Evolutionary conservation across 306 rosid genomes (phyloP).

Genomic region (Crataegus laevigata): DNA sequence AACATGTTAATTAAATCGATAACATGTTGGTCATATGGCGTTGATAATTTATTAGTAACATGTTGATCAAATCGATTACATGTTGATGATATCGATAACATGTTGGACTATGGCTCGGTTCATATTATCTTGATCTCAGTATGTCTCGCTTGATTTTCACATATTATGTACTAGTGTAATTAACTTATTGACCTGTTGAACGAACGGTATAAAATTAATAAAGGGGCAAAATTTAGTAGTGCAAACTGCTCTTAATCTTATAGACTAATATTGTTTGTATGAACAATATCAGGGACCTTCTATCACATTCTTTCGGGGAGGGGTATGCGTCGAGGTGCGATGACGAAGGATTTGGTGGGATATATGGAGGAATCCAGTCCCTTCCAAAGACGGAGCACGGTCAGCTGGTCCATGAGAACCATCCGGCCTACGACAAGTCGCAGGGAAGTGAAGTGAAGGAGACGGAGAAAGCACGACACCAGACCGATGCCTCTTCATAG

Average conservation of each 20-base stretch:
- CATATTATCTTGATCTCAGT: too few relatives aligned
- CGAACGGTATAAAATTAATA: too few relatives aligned
- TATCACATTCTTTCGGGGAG: slow-evolving; percentile 78
- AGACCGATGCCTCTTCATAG: slow-evolving; percentile 14
- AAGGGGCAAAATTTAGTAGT: not conserved
- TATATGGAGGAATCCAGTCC: slow-evolving; percentile 34
- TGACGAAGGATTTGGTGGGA: slow-evolving; percentile 90
- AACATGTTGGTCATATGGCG: too few relatives aligned
- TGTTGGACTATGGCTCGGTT: too few relatives aligned
- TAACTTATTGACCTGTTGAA: too few relatives aligned
- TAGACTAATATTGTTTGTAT: not conserved
- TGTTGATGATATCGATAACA: too few relatives aligned
- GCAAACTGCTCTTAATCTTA: not conserved
- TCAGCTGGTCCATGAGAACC: slow-evolving; percentile 39
- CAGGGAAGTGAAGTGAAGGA: slow-evolving; percentile 94
- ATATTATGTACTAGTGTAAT: too few relatives aligned
- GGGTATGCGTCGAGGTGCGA: slow-evolving; percentile 69
- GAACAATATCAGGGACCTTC: slow-evolving; percentile 39
- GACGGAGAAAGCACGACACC: slow-evolving; percentile 62
- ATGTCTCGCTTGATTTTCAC: not conserved
- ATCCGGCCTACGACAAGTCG: slow-evolving; percentile 74
- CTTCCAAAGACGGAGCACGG: slow-evolving; percentile 1
- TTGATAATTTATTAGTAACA: too few relatives aligned
- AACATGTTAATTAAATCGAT: too few relatives aligned
- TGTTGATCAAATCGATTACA: too few relatives aligned